Evolutionary conservation across 179 eudicot genomes (phyloP), one percentile per base, ranked within the genome.

Genomic region (Pouteria campechiana): DNA sequence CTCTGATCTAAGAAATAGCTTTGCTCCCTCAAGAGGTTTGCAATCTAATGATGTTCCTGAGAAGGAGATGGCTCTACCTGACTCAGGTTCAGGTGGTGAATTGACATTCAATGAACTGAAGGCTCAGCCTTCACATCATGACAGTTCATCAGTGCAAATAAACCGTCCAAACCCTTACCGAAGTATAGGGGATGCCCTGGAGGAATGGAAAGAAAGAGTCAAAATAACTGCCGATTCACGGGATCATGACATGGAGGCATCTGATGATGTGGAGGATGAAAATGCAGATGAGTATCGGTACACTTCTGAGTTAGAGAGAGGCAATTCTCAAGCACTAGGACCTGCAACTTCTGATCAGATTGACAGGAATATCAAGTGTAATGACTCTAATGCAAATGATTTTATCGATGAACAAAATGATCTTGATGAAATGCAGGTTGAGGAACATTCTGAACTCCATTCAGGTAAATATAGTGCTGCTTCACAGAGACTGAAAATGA

Each of bases 121-220:
- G 46, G 30, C 58, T 44, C 74, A 79, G 44, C 32, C 57, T 20
- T 71, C 89, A 17, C 74, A 72, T 64, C 41, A 52, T 14, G 86
- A 80, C 33, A 41, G 57, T 13, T 61, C 75, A 1, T 63, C 76
- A 29, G 44, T 48, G 32, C 74, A 60, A 58, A 88, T 78, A 44
- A 57, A 37, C 52, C 79, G 76, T 44, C 94, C 93, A 3, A 92
- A 92, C 60, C 99, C 99, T 32, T 63, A 63, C 15, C 74, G 96
- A 46, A 73, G 66, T 37, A 24, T 92, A 17, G 99, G 99, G 9
- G 89, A 88, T 72, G 99, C 99, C 2, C 81, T 92, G 46, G 74
- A 92, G 31, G 83, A 78, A 32, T 92, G 99, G 99, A 88, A 92
- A 74, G 96, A 92, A 52, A 71, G 89, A 62, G 86, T 83, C 15